A percentile compares a stretch with the other conserved stretches of the same genome.
These are phyloP conservation scores for Incumbomyces lentus DNA, from an alignment of 2,329 filamentous ascomycete species.

Conservation along the genomic window DNA sequence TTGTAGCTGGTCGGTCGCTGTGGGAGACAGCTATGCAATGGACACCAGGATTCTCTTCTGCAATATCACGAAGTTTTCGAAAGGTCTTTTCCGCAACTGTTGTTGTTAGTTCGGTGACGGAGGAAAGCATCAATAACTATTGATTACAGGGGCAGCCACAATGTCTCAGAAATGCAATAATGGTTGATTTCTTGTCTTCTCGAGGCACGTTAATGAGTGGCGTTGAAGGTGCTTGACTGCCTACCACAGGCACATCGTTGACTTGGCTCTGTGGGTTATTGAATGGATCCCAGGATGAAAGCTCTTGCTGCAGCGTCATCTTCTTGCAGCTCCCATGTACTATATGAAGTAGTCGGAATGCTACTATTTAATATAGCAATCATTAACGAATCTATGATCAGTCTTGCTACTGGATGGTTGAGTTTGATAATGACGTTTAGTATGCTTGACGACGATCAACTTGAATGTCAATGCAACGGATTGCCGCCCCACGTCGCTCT, in stretches of 20 bases:
- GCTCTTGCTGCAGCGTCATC: conserved; percentile 8
- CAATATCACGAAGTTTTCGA: conserved; percentile 42
- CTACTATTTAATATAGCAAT: too few relatives aligned
- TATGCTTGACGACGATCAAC: too few relatives aligned
- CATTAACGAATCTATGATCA: too few relatives aligned
- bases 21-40: conserved; percentile 56
- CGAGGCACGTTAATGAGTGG: conserved; percentile 43
- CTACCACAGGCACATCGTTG: conserved; percentile 41
- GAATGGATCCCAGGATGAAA: conserved; percentile 7
- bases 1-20: conserved; percentile 42
- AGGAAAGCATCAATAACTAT: not conserved
- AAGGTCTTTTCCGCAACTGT: conserved; percentile 61
- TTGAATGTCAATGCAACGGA: too few relatives aligned
- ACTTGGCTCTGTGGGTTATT: conserved; percentile 9
- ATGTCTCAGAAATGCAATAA: conserved; percentile 60
- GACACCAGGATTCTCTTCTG: conserved; percentile 39
- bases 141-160: conserved; percentile 62
- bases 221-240: conserved; percentile 46
- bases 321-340: not conserved
- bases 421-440: too few relatives aligned
- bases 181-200: conserved; percentile 41
- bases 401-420: too few relatives aligned
- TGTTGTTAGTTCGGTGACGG: not conserved
- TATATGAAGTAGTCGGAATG: too few relatives aligned
- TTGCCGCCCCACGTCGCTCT: too few relatives aligned